Evolutionary conservation across 345 rosid species (phyloP), one percentile per base, ranked within the genome.

Genomic region (Linum lewisii): DNA sequence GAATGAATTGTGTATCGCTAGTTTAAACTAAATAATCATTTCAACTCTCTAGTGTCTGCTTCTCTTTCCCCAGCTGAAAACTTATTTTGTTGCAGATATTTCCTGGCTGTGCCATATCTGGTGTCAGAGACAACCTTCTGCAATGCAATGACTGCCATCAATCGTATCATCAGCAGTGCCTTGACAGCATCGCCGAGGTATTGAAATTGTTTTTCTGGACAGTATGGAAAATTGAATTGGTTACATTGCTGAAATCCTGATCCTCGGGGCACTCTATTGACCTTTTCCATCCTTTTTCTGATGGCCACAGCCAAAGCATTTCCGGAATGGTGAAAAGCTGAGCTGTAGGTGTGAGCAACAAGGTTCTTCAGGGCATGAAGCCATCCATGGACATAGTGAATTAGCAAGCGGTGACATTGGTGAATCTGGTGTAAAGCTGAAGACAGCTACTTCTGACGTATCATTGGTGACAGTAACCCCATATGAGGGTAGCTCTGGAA

Each of bases 111-210:
- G 42, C 45, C 45, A 7, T 34, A 11, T 73, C 70, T 59, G 67
- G 70, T 44, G 57, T 42, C 5, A 49, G 57, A 57, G 67, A 50
- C 23, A 58, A 69, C 63, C 60, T 65, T 8, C 49, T 62, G 36
- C 34, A 44, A 15, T 69, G 73, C 50, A 57, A 58, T 57, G 70
- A 64, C 54, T 67, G 75, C 63, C 20, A 56, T 51, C 71, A 21
- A 63, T 65, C 42, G 10, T 71, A 45, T 59, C 69, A 75, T 71
- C 59, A 60, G 58, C 62, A 54, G 13, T 67, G 72, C 42, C 52
- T 64, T 67, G 71, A 62, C 20, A 21, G 7, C 37, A 21, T 54
- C 24, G n/a, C 5, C 25, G 60, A 67, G 76, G 76, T 67, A 72
- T 64, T 10, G 6, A 14, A 13, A 18, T 29, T 29, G 34, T 2